Conservation (phyloP, 2,329 filamentous ascomycete species). For the Albophoma yamanashiensis region DNA sequence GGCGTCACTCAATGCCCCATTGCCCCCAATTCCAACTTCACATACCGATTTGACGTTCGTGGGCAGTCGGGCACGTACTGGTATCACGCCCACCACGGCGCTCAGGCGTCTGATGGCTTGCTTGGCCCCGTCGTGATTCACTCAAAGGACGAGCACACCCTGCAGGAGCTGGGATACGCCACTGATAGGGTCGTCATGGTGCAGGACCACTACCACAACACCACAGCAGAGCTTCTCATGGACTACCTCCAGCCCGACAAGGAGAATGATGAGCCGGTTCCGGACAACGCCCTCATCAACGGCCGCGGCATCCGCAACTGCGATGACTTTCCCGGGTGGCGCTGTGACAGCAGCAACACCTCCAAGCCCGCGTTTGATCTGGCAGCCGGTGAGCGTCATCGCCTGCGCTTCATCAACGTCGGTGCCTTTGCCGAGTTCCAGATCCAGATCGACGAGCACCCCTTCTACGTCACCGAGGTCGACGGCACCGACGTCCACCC, state of each 20-base stretch:
- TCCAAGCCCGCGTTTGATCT: conserved; percentile 32
- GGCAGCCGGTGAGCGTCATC: conserved; percentile 46
- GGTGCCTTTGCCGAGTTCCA: conserved; percentile 65
- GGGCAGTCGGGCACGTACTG: conserved; percentile 37
- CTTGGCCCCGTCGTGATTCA: conserved; percentile 58
- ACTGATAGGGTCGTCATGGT: conserved; percentile 53
- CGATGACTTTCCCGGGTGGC: conserved; percentile 22
- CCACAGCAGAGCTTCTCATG: conserved; percentile 36
- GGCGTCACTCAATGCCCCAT: conserved; percentile 60
- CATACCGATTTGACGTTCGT: conserved; percentile 56
- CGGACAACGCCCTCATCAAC: conserved; percentile 55
- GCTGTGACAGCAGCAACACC: conserved; percentile 31
- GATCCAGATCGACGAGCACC: conserved; percentile 57
- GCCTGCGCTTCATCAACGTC: conserved; percentile 58
- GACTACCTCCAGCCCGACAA: conserved; percentile 43
- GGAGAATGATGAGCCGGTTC: conserved; percentile 53
- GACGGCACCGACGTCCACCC: conserved; percentile 59
- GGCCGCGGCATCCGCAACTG: conserved; percentile 29
- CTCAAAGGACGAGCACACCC: conserved; percentile 31
- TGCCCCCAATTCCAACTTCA: conserved; percentile 49
- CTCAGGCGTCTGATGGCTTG: conserved; percentile 58
- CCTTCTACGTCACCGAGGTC: conserved; percentile 55
- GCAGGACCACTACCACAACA: conserved; percentile 64
- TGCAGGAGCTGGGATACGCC: conserved; percentile 17
- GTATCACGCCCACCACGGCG: conserved; percentile 58